Evolutionary conservation across 768 basidiomycete species (phyloP), one percentile per base, ranked within the genome.

Genomic region (Rhodotorula paludigena): DNA sequence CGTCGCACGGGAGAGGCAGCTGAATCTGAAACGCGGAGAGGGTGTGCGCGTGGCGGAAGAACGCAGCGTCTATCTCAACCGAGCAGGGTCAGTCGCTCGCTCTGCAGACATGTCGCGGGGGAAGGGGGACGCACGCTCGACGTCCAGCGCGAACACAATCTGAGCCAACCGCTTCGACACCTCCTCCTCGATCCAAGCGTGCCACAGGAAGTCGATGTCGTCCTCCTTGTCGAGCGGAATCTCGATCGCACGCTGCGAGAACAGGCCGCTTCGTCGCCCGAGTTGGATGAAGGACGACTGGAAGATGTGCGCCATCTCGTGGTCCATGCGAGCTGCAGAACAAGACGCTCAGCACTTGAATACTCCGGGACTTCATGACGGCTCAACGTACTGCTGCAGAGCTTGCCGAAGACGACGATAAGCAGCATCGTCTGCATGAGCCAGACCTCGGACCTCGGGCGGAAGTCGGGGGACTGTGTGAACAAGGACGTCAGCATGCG

Each of bases 41-140:
- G 5, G 74, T 69, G 42, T 71, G 72, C 10, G 69, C 78, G 81
- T 94, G 33, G 87, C 89, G 76, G 81, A 89, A 44, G 89, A 92
- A 77, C 88, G 91, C n/a, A 89, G 91, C 23, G 85, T 90, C 35
- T 82, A 84, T 20, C 89, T 89, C 82, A 89, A 56, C 83, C 87
- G 68, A 90, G 88, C 32, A 55, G 23, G 30, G 14, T 14, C 14
- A n/a, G 47, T 48, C n/a, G 8, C 9, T 16, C 48, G 30, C 45
- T 21, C 2, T 12, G 1, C 10, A 0, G 5, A 9, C 33, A 21
- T 3, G 32, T 23, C 16, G 28, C 38, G 23, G 10, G 39, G n/a
- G 21, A 2, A 45, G 49, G 20, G 36, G 14, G 16, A 65, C 73
- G 28, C 33, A 75, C 74, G 73, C 42, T 75, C 67, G 52, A 75